Evolutionary conservation across 2,329 filamentous ascomycete species (phyloP).

Genomic region (Penicillium sp.): DNA sequence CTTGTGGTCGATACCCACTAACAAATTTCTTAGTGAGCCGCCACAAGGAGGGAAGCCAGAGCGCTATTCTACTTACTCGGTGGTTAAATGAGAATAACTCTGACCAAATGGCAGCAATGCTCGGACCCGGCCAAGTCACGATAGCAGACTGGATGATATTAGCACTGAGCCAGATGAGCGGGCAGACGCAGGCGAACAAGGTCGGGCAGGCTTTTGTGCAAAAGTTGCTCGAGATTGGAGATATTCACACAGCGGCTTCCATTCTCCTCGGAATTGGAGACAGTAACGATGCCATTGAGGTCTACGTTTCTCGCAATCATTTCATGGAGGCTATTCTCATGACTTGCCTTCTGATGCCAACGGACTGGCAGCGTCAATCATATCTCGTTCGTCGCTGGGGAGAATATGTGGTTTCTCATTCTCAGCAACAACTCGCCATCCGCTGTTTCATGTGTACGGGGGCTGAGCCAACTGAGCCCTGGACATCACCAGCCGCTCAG

Average conservation of each 20-base stretch:
- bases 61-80: slow-evolving; percentile 80
- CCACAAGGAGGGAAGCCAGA: slow-evolving; percentile 73
- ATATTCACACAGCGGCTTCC: slow-evolving; percentile 88
- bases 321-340: slow-evolving; percentile 93
- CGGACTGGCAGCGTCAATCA: slow-evolving; percentile 88
- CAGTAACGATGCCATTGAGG: slow-evolving; percentile 90
- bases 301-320: slow-evolving; percentile 87
- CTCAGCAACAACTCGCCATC: slow-evolving; percentile 87
- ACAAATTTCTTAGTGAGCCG: slow-evolving; percentile 57
- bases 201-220: slow-evolving; percentile 89
- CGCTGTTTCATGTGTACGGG: slow-evolving; percentile 91
- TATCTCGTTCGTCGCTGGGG: slow-evolving; percentile 93
- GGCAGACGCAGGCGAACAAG: slow-evolving; percentile 79
- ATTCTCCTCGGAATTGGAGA: slow-evolving; percentile 93
- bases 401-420: slow-evolving; percentile 83
- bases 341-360: slow-evolving; percentile 78
- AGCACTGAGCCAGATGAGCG: slow-evolving; percentile 84
- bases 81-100: slow-evolving; percentile 88
- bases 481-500: slow-evolving; percentile 81
- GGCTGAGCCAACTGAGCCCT: slow-evolving; percentile 80
- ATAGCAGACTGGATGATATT: slow-evolving; percentile 97
- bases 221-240: slow-evolving; percentile 82
- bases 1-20: slow-evolving; percentile 16
- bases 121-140: slow-evolving; percentile 80
- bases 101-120: slow-evolving; percentile 77